phyloP scores from a whole-genome alignment of 345 rosid species.

The Arabidopsis suecica region DNA sequence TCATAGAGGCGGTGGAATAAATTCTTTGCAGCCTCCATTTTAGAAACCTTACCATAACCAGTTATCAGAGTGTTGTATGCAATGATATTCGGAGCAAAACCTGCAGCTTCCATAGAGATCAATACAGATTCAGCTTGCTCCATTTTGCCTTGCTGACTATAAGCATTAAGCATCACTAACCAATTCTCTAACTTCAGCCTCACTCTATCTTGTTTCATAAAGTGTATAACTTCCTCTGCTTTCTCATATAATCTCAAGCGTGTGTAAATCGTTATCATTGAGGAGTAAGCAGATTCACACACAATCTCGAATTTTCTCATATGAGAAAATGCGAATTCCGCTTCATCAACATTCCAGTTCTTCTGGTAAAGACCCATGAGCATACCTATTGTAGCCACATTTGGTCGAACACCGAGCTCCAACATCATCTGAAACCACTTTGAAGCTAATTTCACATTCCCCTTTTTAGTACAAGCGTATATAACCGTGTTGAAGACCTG shows the following conservation, averaged over 20 bases:
- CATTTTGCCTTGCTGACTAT: conserved; percentile 82
- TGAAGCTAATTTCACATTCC: conserved; percentile 55
- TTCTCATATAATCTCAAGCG: conserved; percentile 72
- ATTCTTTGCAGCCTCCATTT: conserved; percentile 70
- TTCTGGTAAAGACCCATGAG: conserved; percentile 81
- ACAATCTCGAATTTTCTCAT: conserved; percentile 70
- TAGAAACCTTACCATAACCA: conserved; percentile 79
- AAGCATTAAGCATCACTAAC: conserved; percentile 83
- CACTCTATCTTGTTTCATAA: conserved; percentile 65
- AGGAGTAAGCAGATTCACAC: conserved; percentile 87
- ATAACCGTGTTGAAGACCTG: conserved; percentile 78
- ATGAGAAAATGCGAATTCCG: conserved; percentile 66
- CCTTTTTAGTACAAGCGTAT: conserved; percentile 63
- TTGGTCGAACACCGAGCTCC: conserved; percentile 69
- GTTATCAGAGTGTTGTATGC: conserved; percentile 83
- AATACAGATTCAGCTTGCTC: conserved; percentile 68
- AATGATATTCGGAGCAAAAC: conserved; percentile 62
- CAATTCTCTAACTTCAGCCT: conserved; percentile 70
- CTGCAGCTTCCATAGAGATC: conserved; percentile 61
- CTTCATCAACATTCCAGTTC: conserved; percentile 75
- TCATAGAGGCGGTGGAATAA: conserved; percentile 53
- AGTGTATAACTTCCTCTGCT: conserved; percentile 71
- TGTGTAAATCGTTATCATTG: conserved; percentile 85
- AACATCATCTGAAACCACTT: conserved; percentile 88
- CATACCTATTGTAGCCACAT: conserved; percentile 87